phyloP scores from a whole-genome alignment of 306 rosid genomes.

The Cucurbita argyrosperma region DNA sequence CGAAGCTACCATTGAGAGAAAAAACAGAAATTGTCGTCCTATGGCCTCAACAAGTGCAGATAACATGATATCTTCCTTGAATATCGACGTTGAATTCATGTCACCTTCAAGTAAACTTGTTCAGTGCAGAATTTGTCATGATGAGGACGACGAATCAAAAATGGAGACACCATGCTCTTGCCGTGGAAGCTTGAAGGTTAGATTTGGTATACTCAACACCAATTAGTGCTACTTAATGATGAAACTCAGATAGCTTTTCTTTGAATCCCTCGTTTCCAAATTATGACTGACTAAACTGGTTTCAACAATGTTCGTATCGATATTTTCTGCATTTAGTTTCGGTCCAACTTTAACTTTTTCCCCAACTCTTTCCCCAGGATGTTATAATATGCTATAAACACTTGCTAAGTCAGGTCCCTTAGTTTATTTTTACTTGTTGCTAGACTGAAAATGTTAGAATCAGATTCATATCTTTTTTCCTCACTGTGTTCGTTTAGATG shows the following conservation, averaged over 20 bases:
- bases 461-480: background rate
- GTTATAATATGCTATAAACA: background rate
- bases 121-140: conserved; percentile 77
- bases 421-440: background rate
- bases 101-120: conserved; percentile 21
- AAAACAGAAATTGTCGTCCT: conserved; percentile 16
- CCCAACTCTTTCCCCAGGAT: background rate
- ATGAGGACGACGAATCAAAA: conserved; percentile 57
- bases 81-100: conserved; percentile 21
- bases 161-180: conserved; percentile 89
- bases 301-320: background rate
- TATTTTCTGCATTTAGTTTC: background rate
- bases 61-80: conserved; percentile 17
- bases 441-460: background rate
- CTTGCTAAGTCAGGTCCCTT: background rate
- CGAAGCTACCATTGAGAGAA: conserved; percentile 19
- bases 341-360: background rate
- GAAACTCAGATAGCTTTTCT: background rate
- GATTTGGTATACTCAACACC: background rate
- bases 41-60: conserved; percentile 15
- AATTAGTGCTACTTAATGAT: background rate
- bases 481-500: background rate
- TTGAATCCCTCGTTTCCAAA: background rate
- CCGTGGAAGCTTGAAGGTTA: conserved; percentile 76
- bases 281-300: background rate